These are phyloP conservation scores for Penicillium sp. DNA, from an alignment of 2,329 filamentous ascomycete species.

Conservation along the genomic window DNA sequence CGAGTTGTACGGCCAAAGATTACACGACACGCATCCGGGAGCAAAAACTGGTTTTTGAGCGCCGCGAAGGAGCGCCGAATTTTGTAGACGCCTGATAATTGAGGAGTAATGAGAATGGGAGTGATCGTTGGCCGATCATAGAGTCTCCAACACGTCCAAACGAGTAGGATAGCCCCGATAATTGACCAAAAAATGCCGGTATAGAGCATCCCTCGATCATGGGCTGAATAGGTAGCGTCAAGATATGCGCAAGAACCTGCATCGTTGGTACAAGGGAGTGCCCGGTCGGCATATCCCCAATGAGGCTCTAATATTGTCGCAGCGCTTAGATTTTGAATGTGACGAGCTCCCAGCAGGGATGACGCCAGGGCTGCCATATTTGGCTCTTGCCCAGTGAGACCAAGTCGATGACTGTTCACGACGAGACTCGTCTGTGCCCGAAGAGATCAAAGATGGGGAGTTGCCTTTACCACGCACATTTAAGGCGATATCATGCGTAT, in stretches of 20 bases:
- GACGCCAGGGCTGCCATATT: slow-evolving; percentile 13
- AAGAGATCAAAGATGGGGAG: background rate
- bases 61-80: slow-evolving; percentile 29
- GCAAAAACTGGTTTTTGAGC: slow-evolving; percentile 56
- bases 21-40: slow-evolving; percentile 61
- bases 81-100: slow-evolving; percentile 13
- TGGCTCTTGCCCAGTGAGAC: background rate
- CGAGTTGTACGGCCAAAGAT: slow-evolving; percentile 72
- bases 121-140: slow-evolving; percentile 10
- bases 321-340: slow-evolving; percentile 53
- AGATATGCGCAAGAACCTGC: slow-evolving; percentile 63
- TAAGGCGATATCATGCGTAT: too few species aligned
- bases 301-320: slow-evolving; percentile 51
- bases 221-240: slow-evolving; percentile 58
- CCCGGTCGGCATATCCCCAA: slow-evolving; percentile 62
- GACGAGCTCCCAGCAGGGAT: slow-evolving; percentile 29
- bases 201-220: slow-evolving; percentile 60
- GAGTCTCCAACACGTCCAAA: slow-evolving; percentile 43
- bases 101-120: background rate
- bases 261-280: slow-evolving; percentile 63
- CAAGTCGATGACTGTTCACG: background rate
- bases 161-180: slow-evolving; percentile 52
- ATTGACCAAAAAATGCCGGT: slow-evolving; percentile 62
- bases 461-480: background rate
- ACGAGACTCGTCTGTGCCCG: background rate